Percentiles rank a stretch among this genome's conserved stretches.
Conservation (phyloP, 1,139 yeast species). For the Yamadazyma friedrichii region DNA sequence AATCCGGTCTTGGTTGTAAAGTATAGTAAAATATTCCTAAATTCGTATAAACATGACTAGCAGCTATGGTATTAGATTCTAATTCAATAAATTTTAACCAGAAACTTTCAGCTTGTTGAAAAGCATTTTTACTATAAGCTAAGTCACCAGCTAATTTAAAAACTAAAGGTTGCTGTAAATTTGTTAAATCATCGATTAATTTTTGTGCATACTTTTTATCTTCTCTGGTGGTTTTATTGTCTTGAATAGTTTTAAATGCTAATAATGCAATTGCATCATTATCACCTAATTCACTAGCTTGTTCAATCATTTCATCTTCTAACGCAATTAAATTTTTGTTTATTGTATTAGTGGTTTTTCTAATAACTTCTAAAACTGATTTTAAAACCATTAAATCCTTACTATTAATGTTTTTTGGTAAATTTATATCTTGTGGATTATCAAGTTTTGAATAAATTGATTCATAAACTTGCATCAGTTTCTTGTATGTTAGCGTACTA, state of each 20-base stretch:
- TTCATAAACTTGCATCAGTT: constrained; percentile 53
- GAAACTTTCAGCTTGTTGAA: constrained; percentile 53
- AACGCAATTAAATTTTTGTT: constrained; percentile 55
- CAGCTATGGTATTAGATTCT: constrained; percentile 55
- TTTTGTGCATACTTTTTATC: constrained; percentile 64
- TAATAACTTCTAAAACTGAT: constrained; percentile 58
- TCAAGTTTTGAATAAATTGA: constrained; percentile 48
- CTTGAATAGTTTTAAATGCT: constrained; percentile 57
- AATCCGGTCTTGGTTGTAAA: constrained; percentile 41
- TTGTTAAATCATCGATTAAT: constrained; percentile 61
- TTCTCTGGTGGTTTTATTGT: constrained; percentile 35
- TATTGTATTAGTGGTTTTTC: constrained; percentile 59
- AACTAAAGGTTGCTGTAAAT: constrained; percentile 65
- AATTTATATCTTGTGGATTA: constrained; percentile 27
- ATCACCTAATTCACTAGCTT: constrained; percentile 81
- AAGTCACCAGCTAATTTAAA: constrained; percentile 74
- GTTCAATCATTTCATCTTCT: constrained; percentile 71
- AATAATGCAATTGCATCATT: constrained; percentile 76
- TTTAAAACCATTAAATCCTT: constrained; percentile 68
- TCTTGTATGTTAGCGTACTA: constrained; percentile 51
- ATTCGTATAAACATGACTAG: constrained; percentile 72
- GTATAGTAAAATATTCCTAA: constrained; percentile 59
- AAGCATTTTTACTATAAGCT: constrained; percentile 47
- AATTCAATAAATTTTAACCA: constrained; percentile 59
- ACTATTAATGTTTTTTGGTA: constrained; percentile 49